phyloP scores from a whole-genome alignment of 83 land plant species.

The Picea abies region DNA sequence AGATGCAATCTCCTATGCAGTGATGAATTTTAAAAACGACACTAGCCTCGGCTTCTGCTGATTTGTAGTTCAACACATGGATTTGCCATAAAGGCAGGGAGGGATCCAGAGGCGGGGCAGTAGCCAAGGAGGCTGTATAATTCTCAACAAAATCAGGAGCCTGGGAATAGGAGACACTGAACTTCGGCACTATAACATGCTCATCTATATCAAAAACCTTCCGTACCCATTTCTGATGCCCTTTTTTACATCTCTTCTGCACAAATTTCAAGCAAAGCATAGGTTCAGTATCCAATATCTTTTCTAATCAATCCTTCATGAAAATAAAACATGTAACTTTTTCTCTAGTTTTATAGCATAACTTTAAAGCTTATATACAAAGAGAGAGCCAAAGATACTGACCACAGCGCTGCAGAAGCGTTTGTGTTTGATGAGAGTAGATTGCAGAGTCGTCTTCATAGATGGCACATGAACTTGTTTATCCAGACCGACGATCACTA shows the following conservation, averaged over 20 bases:
- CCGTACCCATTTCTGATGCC: background rate
- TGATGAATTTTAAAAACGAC: conserved; percentile 13
- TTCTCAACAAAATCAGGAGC: background rate
- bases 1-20: conserved; percentile 6
- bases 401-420: background rate
- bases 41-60: conserved; percentile 3
- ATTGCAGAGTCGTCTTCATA: background rate
- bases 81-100: too few relatives aligned
- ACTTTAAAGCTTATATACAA: too few relatives aligned
- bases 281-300: too few relatives aligned
- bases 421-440: background rate
- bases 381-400: background rate
- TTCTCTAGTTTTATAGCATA: too few relatives aligned
- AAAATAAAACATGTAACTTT: too few relatives aligned
- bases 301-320: too few relatives aligned
- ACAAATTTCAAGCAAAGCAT: background rate
- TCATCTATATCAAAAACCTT: conserved; percentile 5
- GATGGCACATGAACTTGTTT: conserved; percentile 6
- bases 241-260: conserved; percentile 6
- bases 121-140: background rate
- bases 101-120: conserved; percentile 1
- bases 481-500: background rate
- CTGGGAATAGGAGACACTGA: background rate
- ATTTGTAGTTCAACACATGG: too few relatives aligned
- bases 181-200: conserved; percentile 1